These are phyloP conservation scores for Orbilia javanica DNA, from an alignment of 2,329 filamentous ascomycete genomes.

Conservation along the genomic window DNA sequence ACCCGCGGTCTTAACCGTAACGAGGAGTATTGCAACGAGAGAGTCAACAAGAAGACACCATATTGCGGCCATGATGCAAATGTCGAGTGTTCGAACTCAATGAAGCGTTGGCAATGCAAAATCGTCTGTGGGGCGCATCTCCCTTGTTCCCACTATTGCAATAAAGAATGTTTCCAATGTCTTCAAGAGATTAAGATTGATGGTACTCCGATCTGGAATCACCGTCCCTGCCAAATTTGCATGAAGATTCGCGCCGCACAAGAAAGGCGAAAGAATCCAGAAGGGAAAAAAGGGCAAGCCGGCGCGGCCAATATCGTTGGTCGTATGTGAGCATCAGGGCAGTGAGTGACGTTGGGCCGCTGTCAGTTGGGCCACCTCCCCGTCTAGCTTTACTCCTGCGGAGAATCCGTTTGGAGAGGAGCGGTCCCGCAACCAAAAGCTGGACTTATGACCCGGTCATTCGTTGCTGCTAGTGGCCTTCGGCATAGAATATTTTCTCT, in stretches of 20 bases:
- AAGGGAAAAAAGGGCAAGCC: neutral
- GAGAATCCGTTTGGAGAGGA: no score
- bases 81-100: constrained; percentile 33
- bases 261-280: neutral
- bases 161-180: constrained; percentile 20
- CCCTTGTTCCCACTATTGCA: constrained; percentile 29
- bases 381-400: neutral
- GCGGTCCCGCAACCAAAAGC: no score
- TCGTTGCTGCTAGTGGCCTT: no score
- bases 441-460: no score
- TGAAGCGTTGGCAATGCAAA: constrained; percentile 38
- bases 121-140: constrained; percentile 6
- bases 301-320: neutral
- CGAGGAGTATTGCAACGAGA: constrained; percentile 36
- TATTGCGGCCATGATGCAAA: constrained; percentile 33
- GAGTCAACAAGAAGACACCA: constrained; percentile 32
- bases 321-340: neutral
- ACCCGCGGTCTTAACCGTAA: constrained; percentile 5
- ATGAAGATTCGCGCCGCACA: neutral
- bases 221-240: constrained; percentile 12
- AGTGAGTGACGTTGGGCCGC: neutral
- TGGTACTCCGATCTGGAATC: constrained; percentile 19
- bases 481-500: no score
- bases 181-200: constrained; percentile 28
- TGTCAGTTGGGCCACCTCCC: no score